Evolutionary conservation across 768 basidiomycete species (phyloP).

Genomic region (Kwoniella europaea): DNA sequence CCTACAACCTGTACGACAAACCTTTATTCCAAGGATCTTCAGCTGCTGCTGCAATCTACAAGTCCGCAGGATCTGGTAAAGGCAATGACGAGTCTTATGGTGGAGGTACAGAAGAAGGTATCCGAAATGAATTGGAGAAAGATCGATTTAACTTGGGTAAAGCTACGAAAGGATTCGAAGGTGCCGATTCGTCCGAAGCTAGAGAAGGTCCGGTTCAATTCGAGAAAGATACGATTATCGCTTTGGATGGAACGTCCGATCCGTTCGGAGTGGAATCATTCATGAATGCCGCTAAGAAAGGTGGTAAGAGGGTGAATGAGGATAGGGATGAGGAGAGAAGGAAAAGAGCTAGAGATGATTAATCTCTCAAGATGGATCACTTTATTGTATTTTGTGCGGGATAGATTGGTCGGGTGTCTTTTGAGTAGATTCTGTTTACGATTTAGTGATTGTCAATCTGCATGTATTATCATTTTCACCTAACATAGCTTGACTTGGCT

Average conservation of each 20-base stretch:
- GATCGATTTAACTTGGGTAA: slow-evolving; percentile 91
- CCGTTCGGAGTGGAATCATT: slow-evolving; percentile 97
- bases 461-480: no score
- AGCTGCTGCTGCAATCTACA: slow-evolving; percentile 99
- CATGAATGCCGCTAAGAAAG: slow-evolving; percentile 94
- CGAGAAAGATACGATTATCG: slow-evolving; percentile 79
- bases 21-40: slow-evolving; percentile 95
- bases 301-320: slow-evolving; percentile 69
- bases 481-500: no score
- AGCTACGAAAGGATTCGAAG: slow-evolving; percentile 82
- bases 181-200: slow-evolving; percentile 80
- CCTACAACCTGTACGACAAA: slow-evolving; percentile 92
- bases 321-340: slow-evolving; percentile 29
- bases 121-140: slow-evolving; percentile 83
- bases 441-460: no score
- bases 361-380: no score
- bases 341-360: slow-evolving; percentile 3
- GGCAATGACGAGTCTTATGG: slow-evolving; percentile 91
- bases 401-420: no score
- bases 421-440: no score
- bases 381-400: no score
- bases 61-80: slow-evolving; percentile 75
- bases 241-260: slow-evolving; percentile 65
- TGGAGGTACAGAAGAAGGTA: slow-evolving; percentile 94
- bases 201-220: slow-evolving; percentile 96